Conservation (phyloP, 2,329 filamentous ascomycete genomes). For the Arthrinium phaeospermum region DNA sequence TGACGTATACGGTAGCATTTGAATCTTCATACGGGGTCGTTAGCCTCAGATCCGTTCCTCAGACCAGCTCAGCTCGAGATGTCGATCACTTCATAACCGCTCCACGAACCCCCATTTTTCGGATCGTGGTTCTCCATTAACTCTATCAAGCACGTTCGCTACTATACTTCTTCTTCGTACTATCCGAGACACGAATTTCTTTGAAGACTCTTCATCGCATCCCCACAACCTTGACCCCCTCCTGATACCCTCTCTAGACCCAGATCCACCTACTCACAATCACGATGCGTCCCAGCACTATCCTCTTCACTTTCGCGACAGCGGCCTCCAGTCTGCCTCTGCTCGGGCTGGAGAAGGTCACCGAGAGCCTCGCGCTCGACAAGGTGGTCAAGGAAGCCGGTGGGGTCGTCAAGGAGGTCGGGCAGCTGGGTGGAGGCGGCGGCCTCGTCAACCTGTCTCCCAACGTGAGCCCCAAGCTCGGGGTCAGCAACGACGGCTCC, state of each 20-base stretch:
- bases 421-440: neutral
- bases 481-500: conserved; percentile 26
- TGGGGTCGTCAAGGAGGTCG: neutral
- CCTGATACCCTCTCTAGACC: neutral
- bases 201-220: neutral
- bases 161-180: no score
- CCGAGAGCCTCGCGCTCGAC: neutral
- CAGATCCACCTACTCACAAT: neutral
- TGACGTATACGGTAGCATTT: neutral
- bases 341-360: neutral
- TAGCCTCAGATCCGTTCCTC: neutral
- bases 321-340: neutral
- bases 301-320: neutral
- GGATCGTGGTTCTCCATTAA: neutral
- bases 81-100: neutral
- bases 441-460: conserved; percentile 29
- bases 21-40: neutral
- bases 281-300: neutral
- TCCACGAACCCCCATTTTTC: neutral
- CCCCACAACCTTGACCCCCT: neutral
- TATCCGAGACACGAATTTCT: neutral
- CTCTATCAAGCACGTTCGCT: neutral
- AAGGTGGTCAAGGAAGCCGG: neutral
- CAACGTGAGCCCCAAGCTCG: conserved; percentile 24
- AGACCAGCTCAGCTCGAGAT: neutral